These are phyloP conservation scores for Pseudozyma thailandica DNA, from an alignment of 1,284 basidiomycete genomes.

Conservation along the genomic window DNA sequence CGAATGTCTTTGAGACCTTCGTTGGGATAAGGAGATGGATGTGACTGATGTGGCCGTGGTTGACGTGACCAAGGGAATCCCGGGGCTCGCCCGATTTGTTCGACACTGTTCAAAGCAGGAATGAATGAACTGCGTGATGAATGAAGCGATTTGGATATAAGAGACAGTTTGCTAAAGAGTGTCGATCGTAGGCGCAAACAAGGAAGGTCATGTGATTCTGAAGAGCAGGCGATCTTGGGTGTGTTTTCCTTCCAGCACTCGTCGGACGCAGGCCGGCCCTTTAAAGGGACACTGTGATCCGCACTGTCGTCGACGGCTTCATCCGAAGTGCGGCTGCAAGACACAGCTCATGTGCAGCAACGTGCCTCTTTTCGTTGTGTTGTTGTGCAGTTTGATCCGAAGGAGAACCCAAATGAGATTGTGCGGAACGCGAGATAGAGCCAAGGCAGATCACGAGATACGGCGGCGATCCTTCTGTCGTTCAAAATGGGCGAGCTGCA, in stretches of 20 bases:
- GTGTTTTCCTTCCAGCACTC: background rate
- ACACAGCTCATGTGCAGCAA: background rate
- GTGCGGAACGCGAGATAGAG: conserved; percentile 16
- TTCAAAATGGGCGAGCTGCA: conserved; percentile 9
- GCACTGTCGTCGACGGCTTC: background rate
- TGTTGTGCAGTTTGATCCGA: background rate
- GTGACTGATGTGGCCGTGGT: too few relatives aligned
- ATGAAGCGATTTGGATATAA: too few relatives aligned
- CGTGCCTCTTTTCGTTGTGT: background rate
- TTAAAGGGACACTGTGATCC: background rate
- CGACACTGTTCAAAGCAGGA: too few relatives aligned
- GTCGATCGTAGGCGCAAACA: too few relatives aligned
- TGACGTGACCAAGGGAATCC: too few relatives aligned
- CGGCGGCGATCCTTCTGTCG: conserved; percentile 5
- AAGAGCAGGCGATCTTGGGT: background rate
- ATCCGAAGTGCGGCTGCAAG: background rate
- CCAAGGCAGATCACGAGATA: conserved; percentile 7
- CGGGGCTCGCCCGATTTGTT: too few relatives aligned
- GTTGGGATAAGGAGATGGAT: too few relatives aligned
- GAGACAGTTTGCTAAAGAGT: too few relatives aligned
- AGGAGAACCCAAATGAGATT: conserved; percentile 15
- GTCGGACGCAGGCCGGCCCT: background rate
- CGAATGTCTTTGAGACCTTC: too few relatives aligned
- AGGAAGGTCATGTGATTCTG: background rate
- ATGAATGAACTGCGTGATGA: too few relatives aligned